Percentiles rank a stretch among this genome's conserved stretches.
Conservation (phyloP, 352 stramenopile genomes). For the Phytophthora fragariaefolia region DNA sequence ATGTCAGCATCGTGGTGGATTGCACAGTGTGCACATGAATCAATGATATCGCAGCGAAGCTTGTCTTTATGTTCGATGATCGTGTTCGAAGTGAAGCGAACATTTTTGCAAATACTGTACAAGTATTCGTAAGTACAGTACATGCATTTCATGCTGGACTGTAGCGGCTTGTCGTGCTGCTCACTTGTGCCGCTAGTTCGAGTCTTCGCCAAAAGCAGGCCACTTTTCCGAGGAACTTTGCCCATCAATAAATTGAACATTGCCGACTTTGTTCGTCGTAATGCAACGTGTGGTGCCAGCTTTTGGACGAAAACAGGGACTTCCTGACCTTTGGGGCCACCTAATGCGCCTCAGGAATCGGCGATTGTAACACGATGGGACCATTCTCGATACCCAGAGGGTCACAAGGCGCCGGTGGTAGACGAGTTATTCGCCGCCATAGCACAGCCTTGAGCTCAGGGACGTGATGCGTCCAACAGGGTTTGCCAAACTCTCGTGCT, state of each 20-base stretch:
- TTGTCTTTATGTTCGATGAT: not conserved
- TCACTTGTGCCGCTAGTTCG: not conserved
- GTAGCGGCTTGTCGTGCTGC: no score
- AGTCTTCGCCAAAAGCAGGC: slow-evolving; percentile 1
- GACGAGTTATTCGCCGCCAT: slow-evolving; percentile 1
- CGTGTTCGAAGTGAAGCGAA: not conserved
- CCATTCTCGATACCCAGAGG: slow-evolving; percentile 20
- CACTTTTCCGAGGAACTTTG: not conserved
- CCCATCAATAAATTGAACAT: slow-evolving; percentile 1
- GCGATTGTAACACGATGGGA: slow-evolving; percentile 20
- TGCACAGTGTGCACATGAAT: no score
- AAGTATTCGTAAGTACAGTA: not conserved
- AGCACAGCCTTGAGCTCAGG: not conserved
- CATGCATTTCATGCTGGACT: no score
- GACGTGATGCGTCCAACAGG: not conserved
- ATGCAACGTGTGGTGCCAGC: not conserved
- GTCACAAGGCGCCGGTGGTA: slow-evolving; percentile 1
- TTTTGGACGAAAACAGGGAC: slow-evolving; percentile 12
- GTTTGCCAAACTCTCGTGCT: not conserved
- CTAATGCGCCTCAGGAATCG: not conserved
- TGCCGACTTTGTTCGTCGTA: slow-evolving; percentile 8
- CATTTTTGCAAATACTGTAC: not conserved
- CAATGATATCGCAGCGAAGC: not conserved
- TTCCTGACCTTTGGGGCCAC: slow-evolving; percentile 1
- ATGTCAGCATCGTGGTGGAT: not conserved